phyloP scores from a whole-genome alignment of 129 eudicot genomes.

The Saposhnikovia divaricata region DNA sequence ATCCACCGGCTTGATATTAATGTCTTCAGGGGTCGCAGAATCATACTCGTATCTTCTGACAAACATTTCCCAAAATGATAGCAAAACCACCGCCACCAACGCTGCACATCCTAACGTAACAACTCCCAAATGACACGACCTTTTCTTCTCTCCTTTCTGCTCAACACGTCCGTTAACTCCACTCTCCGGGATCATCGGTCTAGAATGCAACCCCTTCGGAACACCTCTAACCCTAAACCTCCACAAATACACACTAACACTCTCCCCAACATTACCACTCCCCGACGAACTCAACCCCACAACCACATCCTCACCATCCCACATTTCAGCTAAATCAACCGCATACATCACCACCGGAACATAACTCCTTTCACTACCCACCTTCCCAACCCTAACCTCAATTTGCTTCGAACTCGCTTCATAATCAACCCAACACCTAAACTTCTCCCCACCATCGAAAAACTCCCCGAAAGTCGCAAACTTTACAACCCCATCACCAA shows the following conservation, averaged over 20 bases:
- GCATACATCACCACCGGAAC: conserved; percentile 38
- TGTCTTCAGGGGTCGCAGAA: conserved; percentile 21
- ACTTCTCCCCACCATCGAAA: conserved; percentile 34
- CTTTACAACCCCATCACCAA: conserved; percentile 32
- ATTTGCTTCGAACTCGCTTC: conserved; percentile 48
- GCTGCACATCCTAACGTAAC: conserved; percentile 52
- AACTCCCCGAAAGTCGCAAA: conserved; percentile 26
- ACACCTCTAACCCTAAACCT: conserved; percentile 31
- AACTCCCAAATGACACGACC: conserved; percentile 25
- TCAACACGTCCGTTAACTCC: conserved; percentile 1
- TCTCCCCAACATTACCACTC: conserved; percentile 25
- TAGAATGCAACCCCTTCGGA: conserved; percentile 57
- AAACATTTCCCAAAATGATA: conserved; percentile 42
- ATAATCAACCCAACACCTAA: conserved; percentile 63
- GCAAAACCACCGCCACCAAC: conserved; percentile 36
- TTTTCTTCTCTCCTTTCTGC: conserved; percentile 17
- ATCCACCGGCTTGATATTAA: conserved; percentile 21
- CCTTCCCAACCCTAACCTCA: conserved; percentile 51
- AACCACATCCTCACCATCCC: conserved; percentile 44
- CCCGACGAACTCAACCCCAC: conserved; percentile 44
- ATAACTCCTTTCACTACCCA: conserved; percentile 40
- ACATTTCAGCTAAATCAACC: conserved; percentile 46
- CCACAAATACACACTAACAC: conserved; percentile 49
- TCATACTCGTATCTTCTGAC: conserved; percentile 10
- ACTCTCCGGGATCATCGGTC: conserved; percentile 40